These are phyloP conservation scores for Daldinia childiae DNA, from an alignment of 495 filamentous ascomycete species.

Conservation along the genomic window DNA sequence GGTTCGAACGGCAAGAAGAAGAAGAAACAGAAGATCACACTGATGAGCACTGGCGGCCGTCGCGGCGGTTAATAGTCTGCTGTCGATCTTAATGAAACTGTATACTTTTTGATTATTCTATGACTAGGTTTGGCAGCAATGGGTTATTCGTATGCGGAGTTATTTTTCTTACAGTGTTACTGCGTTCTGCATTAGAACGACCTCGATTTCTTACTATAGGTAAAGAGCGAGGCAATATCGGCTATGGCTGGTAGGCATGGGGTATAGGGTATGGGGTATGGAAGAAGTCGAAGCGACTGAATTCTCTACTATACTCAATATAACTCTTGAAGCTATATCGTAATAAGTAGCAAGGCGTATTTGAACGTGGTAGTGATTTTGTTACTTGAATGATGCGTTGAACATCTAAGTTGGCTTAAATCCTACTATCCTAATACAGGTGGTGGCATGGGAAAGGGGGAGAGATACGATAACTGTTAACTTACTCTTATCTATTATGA, in stretches of 20 bases:
- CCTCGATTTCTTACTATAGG: not conserved
- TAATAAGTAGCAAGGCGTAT: not conserved
- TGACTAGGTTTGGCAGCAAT: not conserved
- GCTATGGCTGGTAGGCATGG: not conserved
- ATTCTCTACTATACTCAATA: constrained; percentile 4
- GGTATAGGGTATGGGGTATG: not conserved
- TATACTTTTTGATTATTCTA: not conserved
- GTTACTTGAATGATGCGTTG: too few relatives aligned
- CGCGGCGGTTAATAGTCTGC: constrained; percentile 40
- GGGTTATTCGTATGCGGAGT: not conserved
- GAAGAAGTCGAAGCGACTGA: not conserved
- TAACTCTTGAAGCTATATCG: constrained; percentile 5
- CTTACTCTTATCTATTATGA: constrained; percentile 21
- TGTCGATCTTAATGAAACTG: not conserved
- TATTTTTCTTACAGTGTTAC: not conserved
- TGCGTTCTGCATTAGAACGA: not conserved
- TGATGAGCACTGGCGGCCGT: constrained; percentile 80
- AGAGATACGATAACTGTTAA: constrained; percentile 2
- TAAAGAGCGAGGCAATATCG: not conserved
- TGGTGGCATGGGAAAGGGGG: not conserved
- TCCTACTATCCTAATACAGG: not conserved
- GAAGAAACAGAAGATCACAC: constrained; percentile 91
- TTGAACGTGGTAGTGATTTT: too few relatives aligned
- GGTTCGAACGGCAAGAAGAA: constrained; percentile 72
- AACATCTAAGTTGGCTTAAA: too few relatives aligned